phyloP scores from a whole-genome alignment of 176 grass and related monocot genomes.

The Phragmites australis region DNA sequence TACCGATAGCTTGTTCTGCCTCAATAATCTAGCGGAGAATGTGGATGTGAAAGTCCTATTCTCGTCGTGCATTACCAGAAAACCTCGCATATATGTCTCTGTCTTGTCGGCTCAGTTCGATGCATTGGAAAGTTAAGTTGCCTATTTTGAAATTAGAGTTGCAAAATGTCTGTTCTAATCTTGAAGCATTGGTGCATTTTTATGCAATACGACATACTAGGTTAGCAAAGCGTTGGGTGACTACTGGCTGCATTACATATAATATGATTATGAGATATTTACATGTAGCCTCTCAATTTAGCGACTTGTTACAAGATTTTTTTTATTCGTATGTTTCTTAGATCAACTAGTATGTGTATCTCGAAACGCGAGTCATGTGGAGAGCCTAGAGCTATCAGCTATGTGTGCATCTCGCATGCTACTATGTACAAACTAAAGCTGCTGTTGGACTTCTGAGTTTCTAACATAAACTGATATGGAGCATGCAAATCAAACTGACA shows the following conservation, averaged over 20 bases:
- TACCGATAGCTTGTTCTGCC: not conserved
- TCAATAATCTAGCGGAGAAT: not conserved
- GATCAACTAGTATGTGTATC: not conserved
- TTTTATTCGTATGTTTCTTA: not conserved
- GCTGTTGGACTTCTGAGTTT: not conserved
- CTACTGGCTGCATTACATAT: not conserved
- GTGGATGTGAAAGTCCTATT: not conserved
- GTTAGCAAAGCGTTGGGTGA: not conserved
- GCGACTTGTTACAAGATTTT: not conserved
- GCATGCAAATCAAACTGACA: conserved; percentile 28
- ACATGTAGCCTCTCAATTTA: not conserved
- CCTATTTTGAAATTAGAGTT: not conserved
- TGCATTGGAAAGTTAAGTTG: not conserved
- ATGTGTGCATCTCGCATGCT: not conserved
- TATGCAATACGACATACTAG: not conserved
- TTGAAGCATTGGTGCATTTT: not conserved
- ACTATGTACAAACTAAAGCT: not conserved
- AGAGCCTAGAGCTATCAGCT: not conserved
- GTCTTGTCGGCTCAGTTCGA: not conserved
- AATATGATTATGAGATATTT: not conserved
- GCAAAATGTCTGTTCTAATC: not conserved
- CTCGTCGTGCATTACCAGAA: not conserved
- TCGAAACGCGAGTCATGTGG: not conserved
- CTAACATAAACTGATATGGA: conserved; percentile 20
- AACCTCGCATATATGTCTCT: not conserved